A percentile compares a stretch with the other conserved stretches of the same genome.
phyloP scores from a whole-genome alignment of 2,329 filamentous ascomycete genomes.

The Fusarium ramigenum region DNA sequence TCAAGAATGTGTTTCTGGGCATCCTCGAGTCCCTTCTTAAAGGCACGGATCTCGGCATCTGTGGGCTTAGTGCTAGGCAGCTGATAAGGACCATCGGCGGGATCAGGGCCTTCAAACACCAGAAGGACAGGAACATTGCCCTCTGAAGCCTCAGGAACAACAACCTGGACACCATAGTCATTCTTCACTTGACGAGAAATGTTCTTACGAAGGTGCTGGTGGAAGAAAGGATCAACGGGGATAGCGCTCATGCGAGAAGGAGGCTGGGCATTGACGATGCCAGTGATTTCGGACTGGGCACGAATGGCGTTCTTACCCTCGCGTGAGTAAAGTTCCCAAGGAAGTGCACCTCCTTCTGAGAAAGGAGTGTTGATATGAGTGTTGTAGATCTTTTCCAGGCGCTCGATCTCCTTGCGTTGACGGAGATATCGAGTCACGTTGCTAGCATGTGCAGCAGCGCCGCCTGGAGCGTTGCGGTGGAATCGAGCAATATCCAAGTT shows the following conservation, averaged over 20 bases:
- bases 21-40: constrained; percentile 64
- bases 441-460: constrained; percentile 80
- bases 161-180: constrained; percentile 76
- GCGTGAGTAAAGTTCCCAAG: constrained; percentile 89
- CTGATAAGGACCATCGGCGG: constrained; percentile 58
- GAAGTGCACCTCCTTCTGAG: constrained; percentile 73
- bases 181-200: constrained; percentile 71
- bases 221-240: constrained; percentile 80
- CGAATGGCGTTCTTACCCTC: constrained; percentile 85
- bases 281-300: constrained; percentile 78
- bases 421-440: constrained; percentile 89
- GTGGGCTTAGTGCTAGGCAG: constrained; percentile 64
- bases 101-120: constrained; percentile 75
- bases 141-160: constrained; percentile 73
- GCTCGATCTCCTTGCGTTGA: constrained; percentile 81
- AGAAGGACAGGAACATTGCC: constrained; percentile 71
- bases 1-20: constrained; percentile 66
- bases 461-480: constrained; percentile 76
- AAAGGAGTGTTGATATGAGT: constrained; percentile 88
- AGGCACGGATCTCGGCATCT: constrained; percentile 60
- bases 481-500: constrained; percentile 84
- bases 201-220: constrained; percentile 74
- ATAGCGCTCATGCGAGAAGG: constrained; percentile 75
- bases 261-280: constrained; percentile 77
- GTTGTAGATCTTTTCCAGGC: constrained; percentile 81